Evolutionary conservation across 331 rosid species (phyloP), one percentile per base, ranked within the genome.

Genomic region (Saraca asoca): DNA sequence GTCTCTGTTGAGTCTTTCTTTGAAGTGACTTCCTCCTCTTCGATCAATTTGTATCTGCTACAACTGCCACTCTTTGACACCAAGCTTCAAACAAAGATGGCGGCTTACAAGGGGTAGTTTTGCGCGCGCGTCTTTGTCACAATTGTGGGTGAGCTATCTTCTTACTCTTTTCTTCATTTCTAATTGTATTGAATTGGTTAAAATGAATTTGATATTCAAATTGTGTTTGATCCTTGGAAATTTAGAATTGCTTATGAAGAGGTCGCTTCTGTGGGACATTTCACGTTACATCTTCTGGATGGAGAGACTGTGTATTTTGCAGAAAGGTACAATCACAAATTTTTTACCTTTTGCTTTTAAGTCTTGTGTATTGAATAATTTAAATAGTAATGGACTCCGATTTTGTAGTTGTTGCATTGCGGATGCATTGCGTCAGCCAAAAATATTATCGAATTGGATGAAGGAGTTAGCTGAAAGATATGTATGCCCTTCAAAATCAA

Each of bases 301-400:
- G 81, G 81, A 71, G 81, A 35, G 35, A 65, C 19, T 79, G 83
- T 43, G 49, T 80, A 81, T 58, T 17, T 41, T n/a, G 75, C 53
- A 81, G 84, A 71, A 42, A 58, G 69, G 7, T 13, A 38, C 7
- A 5, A 1, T 38, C 3, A 31, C n/a, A 0, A 29, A 51, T 10
- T 58, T 62, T 33, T 20, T 12, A 34, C 10, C 18, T 9, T 34
- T 59, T 10, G 2, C 33, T 15, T 45, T 57, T 45, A 9, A 41
- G 42, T 68, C 14, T 45, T 5, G 16, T 33, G 11, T 34, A 16
- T 64, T 18, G 12, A 7, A 48, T 49, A 0, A 8, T 7, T 14
- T n/a, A n/a, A n/a, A n/a, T n/a, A n/a, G n/a, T 6, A 2, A 51
- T 64, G 60, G 12, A 24, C 2, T 2, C 66, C 66, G 55, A 6